Evolutionary conservation across 1,284 basidiomycete genomes (phyloP), one percentile per base, ranked within the genome.

Genomic region (Ustilago vetiveriae): DNA sequence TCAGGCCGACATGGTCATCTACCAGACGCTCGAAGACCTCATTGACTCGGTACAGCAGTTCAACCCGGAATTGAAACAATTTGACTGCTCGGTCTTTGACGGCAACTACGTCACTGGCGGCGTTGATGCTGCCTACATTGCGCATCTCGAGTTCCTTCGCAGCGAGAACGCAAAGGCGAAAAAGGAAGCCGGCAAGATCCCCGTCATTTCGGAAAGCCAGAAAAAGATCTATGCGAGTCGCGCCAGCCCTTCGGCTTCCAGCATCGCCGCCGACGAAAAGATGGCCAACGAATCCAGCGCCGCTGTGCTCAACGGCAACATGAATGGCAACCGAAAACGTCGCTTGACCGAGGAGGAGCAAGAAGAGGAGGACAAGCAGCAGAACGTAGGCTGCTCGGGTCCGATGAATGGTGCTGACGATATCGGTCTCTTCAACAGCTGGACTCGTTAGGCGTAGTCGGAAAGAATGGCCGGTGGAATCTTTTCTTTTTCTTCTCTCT

Each of bases 1-100:
- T 74, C 94, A 94, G 41, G 96, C 94, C 16, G 96, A 99, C 83
- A 87, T 96, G 45, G 92, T 96, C 83, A 92, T 99, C 82, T 99
- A 92, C 86, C 96, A 99, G 84, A 92, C 90, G n/a, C 88, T 99
- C 2, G 86, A 88, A 1, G 93, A 97, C 82, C 88, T 99, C 59
- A 85, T 96, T 67, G 83, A 88, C 32, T 92, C 92, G n/a, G 94
- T 97, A 60, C 86, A 89, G 48, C 88, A 91, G 76, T 88, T 96
- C 83, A 98, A 97, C 83, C 87, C 90, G 0, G 83, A 84, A 14
- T 90, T 99, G 79, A 83, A 85, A 56, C 84, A 85, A 19, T 98
- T 98, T 78, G 96, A 99, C 82, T 98, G 94, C 84, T 97, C 94
- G 14, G 95, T 99, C 36, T 99, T 98, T 83, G 93, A 92, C 22